phyloP scores from a whole-genome alignment of 2,329 filamentous ascomycete species.

The Talaromyces sp. region DNA sequence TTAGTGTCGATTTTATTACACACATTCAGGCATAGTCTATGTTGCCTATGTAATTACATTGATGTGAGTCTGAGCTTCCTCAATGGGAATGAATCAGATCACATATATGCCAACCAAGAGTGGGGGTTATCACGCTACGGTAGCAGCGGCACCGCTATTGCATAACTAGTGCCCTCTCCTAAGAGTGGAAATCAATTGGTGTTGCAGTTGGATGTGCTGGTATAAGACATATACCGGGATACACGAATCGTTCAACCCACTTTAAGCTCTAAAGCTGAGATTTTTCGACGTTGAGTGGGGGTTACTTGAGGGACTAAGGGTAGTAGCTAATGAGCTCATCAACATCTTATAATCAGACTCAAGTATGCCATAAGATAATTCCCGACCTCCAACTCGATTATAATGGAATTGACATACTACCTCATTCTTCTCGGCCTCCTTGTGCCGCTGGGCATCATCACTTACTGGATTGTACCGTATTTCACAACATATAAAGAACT shows the following conservation, averaged over 20 bases:
- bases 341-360: neutral
- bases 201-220: neutral
- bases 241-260: neutral
- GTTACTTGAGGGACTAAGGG: neutral
- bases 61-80: neutral
- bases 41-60: neutral
- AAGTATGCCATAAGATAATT: neutral
- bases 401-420: constrained; percentile 2
- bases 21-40: too few species aligned
- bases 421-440: constrained; percentile 4
- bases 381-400: neutral
- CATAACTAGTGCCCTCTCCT: neutral
- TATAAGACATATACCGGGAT: neutral
- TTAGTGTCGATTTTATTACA: too few species aligned
- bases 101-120: neutral
- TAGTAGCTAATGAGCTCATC: neutral
- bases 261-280: neutral
- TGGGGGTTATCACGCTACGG: neutral
- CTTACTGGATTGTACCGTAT: constrained; percentile 19
- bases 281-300: neutral
- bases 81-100: neutral
- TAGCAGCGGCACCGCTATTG: neutral
- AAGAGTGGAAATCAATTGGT: neutral
- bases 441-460: constrained; percentile 1
- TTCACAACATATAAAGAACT: constrained; percentile 20